Evolutionary conservation across 331 rosid species (phyloP).

Genomic region (Pyracantha coccinea): DNA sequence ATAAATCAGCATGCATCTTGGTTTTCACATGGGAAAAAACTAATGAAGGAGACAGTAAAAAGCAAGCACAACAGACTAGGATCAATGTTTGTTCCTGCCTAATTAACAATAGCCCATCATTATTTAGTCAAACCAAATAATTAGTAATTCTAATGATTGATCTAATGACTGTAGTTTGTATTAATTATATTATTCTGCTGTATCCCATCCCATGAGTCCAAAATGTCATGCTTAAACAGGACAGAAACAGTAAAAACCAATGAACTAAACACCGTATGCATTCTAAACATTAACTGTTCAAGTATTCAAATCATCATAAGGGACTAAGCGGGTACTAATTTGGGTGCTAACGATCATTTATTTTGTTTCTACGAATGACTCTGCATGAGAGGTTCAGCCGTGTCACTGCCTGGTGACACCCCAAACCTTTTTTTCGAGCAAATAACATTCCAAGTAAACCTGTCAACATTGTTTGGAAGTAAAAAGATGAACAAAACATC

Average conservation of each 20-base stretch:
- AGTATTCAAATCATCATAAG: neutral
- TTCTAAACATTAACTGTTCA: neutral
- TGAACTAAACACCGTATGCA: neutral
- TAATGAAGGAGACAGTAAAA: neutral
- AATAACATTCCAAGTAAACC: too few relatives aligned
- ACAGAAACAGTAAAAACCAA: neutral
- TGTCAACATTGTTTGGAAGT: neutral
- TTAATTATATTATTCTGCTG: neutral
- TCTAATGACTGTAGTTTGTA: neutral
- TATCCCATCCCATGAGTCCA: neutral
- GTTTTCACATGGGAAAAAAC: neutral
- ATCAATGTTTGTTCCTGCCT: neutral
- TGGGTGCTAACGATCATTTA: neutral
- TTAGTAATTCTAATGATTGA: neutral
- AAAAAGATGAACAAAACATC: neutral
- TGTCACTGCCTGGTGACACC: too few relatives aligned
- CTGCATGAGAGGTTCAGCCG: too few relatives aligned
- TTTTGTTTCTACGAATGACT: neutral
- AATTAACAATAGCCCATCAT: too few relatives aligned
- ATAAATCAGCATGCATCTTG: neutral
- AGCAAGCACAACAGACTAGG: neutral
- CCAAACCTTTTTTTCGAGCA: too few relatives aligned
- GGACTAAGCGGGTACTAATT: neutral
- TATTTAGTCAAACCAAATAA: too few relatives aligned
- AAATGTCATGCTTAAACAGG: neutral